A percentile compares a stretch with the other conserved stretches of the same genome.
These are phyloP conservation scores for Aeschynomene evenia DNA, from an alignment of 306 rosid species.

Conservation along the genomic window DNA sequence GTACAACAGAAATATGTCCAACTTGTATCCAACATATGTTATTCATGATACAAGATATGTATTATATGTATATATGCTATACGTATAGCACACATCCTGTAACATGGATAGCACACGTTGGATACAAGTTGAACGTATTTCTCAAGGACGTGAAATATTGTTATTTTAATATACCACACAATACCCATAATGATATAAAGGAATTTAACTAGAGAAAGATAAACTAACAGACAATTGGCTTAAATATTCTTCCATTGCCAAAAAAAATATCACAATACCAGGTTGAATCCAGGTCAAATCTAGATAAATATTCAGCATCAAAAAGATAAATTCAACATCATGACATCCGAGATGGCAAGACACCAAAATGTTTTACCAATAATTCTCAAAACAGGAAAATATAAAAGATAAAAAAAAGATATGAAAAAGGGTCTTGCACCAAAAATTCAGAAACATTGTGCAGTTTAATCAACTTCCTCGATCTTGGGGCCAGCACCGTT, in stretches of 20 bases:
- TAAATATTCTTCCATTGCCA: not conserved
- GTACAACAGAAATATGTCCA: too few relatives aligned
- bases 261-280: not conserved
- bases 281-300: not conserved
- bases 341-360: not conserved
- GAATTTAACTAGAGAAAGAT: not conserved
- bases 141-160: too few relatives aligned
- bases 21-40: too few relatives aligned
- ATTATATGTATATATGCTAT: too few relatives aligned
- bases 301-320: not conserved
- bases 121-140: too few relatives aligned
- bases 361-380: not conserved
- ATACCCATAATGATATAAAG: too few relatives aligned
- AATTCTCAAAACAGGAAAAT: not conserved
- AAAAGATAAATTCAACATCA: not conserved
- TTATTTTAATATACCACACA: too few relatives aligned
- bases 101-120: too few relatives aligned
- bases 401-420: not conserved
- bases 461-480: constrained; percentile 57
- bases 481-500: constrained; percentile 67
- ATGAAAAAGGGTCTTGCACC: too few relatives aligned
- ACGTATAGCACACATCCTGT: too few relatives aligned
- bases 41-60: too few relatives aligned
- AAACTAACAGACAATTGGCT: not conserved
- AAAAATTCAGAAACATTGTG: not conserved